phyloP scores from a whole-genome alignment of 2,329 filamentous ascomycete species.

The Diaporthe helianthi region DNA sequence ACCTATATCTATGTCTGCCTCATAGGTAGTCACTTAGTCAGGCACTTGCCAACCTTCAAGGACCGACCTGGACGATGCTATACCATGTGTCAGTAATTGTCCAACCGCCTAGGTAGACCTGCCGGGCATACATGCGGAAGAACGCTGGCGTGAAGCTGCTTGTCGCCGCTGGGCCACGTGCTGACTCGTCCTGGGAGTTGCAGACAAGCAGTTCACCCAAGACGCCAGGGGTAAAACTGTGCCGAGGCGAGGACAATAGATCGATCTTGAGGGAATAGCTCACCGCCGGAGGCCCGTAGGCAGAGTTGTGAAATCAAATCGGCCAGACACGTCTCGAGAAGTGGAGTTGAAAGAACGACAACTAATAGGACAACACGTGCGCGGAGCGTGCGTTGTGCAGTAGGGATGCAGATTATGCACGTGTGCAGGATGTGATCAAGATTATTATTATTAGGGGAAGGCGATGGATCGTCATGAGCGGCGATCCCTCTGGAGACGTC shows the following conservation, averaged over 20 bases:
- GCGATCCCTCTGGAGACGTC: neutral
- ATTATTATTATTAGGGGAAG: neutral
- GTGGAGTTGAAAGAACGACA: neutral
- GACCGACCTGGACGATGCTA: neutral
- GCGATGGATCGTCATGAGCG: neutral
- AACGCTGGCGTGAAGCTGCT: neutral
- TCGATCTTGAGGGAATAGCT: neutral
- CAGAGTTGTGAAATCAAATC: neutral
- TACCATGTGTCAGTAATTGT: neutral
- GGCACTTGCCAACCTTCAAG: neutral
- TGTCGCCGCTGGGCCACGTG: neutral
- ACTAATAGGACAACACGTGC: neutral
- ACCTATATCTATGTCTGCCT: neutral
- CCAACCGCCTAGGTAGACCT: too few relatives aligned
- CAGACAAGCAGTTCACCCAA: neutral
- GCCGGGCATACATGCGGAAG: neutral
- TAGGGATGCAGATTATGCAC: neutral
- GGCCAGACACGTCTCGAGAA: neutral
- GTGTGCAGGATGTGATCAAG: neutral
- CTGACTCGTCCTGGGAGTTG: neutral
- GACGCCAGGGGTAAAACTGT: neutral
- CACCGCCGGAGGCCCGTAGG: constrained; percentile 21
- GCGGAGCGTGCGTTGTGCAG: neutral
- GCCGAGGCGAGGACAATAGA: neutral
- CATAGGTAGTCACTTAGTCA: neutral